Percentiles rank a stretch among this genome's conserved stretches.
phyloP scores from a whole-genome alignment of 306 rosid genomes.

The Vigna radiata region DNA sequence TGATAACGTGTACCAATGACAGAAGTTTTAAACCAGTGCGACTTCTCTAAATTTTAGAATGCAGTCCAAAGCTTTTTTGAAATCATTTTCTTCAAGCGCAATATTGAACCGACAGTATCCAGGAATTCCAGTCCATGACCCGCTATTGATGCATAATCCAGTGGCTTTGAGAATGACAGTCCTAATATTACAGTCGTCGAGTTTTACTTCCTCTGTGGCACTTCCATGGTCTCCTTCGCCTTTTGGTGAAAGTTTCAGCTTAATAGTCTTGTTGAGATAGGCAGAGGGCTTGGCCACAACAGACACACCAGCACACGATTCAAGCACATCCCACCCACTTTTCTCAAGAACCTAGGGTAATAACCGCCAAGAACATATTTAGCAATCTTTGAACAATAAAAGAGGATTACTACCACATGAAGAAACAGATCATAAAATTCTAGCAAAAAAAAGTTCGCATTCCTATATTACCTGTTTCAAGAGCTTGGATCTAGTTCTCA shows the following conservation, averaged over 20 bases:
- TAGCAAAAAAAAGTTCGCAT: constrained; percentile 10
- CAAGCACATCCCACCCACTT: constrained; percentile 89
- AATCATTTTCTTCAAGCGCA: constrained; percentile 83
- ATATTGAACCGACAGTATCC: constrained; percentile 90
- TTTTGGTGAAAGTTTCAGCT: constrained; percentile 47
- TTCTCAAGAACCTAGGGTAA: constrained; percentile 68
- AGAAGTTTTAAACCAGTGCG: constrained; percentile 44
- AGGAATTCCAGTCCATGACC: constrained; percentile 95
- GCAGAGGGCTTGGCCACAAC: constrained; percentile 89
- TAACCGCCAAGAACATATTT: constrained; percentile 5
- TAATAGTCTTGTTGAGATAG: constrained; percentile 69
- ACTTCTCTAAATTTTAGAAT: constrained; percentile 60
- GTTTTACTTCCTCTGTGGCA: constrained; percentile 51
- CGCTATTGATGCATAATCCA: constrained; percentile 91
- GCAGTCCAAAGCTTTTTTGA: constrained; percentile 81
- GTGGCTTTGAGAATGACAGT: constrained; percentile 71
- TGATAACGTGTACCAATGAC: background rate
- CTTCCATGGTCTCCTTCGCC: constrained; percentile 46
- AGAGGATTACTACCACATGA: background rate
- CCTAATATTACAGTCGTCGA: constrained; percentile 78
- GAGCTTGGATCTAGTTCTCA: constrained; percentile 68
- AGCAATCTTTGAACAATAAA: constrained; percentile 25
- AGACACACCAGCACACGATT: constrained; percentile 78
- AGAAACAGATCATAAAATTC: constrained; percentile 4
- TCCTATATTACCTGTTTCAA: constrained; percentile 75